phyloP scores from a whole-genome alignment of 1,284 basidiomycete species.

The Ganoderma sinense region DNA sequence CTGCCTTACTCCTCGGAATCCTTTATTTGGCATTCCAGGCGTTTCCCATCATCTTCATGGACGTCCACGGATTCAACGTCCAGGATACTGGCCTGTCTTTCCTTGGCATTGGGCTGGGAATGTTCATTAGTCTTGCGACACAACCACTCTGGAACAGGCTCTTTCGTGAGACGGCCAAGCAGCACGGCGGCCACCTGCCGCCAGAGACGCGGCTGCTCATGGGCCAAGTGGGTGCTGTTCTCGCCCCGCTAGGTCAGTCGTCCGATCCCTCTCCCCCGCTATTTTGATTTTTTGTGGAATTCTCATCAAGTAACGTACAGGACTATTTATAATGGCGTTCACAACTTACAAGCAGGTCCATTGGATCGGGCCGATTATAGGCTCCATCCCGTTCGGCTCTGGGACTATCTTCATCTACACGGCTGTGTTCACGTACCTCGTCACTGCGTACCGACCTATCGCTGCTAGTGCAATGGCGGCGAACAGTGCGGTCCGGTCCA shows the following conservation, averaged over 20 bases:
- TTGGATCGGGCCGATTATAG: slow-evolving; percentile 78
- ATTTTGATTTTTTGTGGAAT: neutral
- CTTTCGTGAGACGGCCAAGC: slow-evolving; percentile 40
- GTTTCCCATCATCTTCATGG: slow-evolving; percentile 75
- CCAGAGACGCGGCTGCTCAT: slow-evolving; percentile 76
- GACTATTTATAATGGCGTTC: slow-evolving; percentile 78
- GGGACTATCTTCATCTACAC: slow-evolving; percentile 71
- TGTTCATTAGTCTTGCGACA: slow-evolving; percentile 58
- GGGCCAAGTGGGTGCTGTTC: slow-evolving; percentile 73
- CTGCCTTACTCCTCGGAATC: slow-evolving; percentile 64
- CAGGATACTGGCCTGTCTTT: slow-evolving; percentile 73
- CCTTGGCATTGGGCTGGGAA: slow-evolving; percentile 77
- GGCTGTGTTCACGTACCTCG: slow-evolving; percentile 76
- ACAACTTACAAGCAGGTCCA: slow-evolving; percentile 72
- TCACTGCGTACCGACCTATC: slow-evolving; percentile 78
- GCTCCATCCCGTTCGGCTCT: slow-evolving; percentile 66
- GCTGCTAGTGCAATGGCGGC: slow-evolving; percentile 81
- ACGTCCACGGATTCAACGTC: slow-evolving; percentile 64
- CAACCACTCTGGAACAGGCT: slow-evolving; percentile 72
- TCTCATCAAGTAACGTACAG: slow-evolving; percentile 35
- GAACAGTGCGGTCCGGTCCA: slow-evolving; percentile 71
- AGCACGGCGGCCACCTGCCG: slow-evolving; percentile 58
- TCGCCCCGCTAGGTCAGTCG: slow-evolving; percentile 58
- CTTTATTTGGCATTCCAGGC: slow-evolving; percentile 80
- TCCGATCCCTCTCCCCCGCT: too few relatives aligned